phyloP scores from a whole-genome alignment of 2,329 filamentous ascomycete species.

The Phoma sp. region DNA sequence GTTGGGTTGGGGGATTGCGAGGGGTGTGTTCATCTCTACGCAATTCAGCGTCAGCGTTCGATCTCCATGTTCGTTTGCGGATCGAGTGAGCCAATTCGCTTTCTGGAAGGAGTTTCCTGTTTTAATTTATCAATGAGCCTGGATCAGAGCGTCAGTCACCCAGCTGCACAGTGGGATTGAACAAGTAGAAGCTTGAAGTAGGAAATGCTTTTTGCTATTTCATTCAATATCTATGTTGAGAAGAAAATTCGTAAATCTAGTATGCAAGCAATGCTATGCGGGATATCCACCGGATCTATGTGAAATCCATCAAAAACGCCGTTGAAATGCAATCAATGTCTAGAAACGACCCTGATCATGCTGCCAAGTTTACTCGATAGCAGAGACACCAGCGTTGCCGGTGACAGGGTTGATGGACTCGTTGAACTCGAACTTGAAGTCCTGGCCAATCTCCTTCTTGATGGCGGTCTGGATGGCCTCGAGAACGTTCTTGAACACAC shows the following conservation, averaged over 20 bases:
- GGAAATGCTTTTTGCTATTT: slow-evolving; percentile 13
- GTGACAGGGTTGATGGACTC: slow-evolving; percentile 73
- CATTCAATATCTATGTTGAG: neutral
- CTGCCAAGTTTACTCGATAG: slow-evolving; percentile 57
- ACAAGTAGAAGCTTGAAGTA: neutral
- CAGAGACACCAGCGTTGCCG: slow-evolving; percentile 59
- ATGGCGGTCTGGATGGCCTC: slow-evolving; percentile 73
- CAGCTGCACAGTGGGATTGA: too few relatives aligned
- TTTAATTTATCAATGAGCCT: too few relatives aligned
- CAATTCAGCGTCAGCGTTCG: too few relatives aligned
- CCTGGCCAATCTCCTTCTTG: slow-evolving; percentile 72
- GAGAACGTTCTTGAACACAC: slow-evolving; percentile 75
- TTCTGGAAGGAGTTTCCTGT: too few relatives aligned
- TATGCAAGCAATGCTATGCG: slow-evolving; percentile 20
- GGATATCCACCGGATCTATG: slow-evolving; percentile 20
- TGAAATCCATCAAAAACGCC: slow-evolving; percentile 11
- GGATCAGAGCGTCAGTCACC: too few relatives aligned
- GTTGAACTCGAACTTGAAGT: slow-evolving; percentile 77
- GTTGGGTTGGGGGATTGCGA: neutral
- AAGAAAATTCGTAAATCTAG: slow-evolving; percentile 21
- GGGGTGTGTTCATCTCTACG: neutral
- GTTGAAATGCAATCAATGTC: slow-evolving; percentile 5
- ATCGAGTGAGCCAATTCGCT: too few relatives aligned
- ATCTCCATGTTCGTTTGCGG: too few relatives aligned
- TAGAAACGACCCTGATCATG: neutral